These are phyloP conservation scores for Helichrysum umbraculigerum DNA, from an alignment of 129 eudicot genomes.

Conservation along the genomic window DNA sequence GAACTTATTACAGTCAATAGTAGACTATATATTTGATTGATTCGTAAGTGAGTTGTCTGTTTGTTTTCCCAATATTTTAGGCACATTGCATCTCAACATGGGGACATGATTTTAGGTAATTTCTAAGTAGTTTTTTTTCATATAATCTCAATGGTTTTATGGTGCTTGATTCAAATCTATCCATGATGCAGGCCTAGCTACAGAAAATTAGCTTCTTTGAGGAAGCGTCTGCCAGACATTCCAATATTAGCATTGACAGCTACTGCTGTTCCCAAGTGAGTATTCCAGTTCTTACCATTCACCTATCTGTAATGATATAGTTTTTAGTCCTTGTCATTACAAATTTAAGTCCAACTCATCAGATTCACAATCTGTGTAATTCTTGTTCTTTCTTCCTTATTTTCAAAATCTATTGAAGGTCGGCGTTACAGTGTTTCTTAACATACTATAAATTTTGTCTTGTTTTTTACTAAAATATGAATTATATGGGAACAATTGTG, in stretches of 20 bases:
- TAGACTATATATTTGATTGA: neutral
- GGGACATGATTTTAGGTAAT: slow-evolving; percentile 97
- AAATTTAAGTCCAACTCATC: neutral
- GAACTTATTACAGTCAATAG: neutral
- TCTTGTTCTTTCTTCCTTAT: neutral
- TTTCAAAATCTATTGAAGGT: neutral
- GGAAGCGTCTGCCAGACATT: slow-evolving; percentile 56
- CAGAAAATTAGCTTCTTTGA: slow-evolving; percentile 85
- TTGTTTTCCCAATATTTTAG: slow-evolving; percentile 41
- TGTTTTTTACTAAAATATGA: neutral
- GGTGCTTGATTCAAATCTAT: slow-evolving; percentile 1
- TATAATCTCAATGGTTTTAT: too few species aligned
- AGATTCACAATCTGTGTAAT: neutral
- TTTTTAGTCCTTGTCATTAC: neutral
- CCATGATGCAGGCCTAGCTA: slow-evolving; percentile 81
- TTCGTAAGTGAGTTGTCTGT: neutral
- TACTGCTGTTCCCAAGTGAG: slow-evolving; percentile 99
- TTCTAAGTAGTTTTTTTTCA: too few species aligned
- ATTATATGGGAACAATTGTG: neutral
- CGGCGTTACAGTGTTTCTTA: neutral
- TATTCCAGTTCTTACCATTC: slow-evolving; percentile 4
- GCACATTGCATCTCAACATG: slow-evolving; percentile 97
- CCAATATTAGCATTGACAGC: slow-evolving; percentile 97
- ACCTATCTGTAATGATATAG: slow-evolving; percentile 1
- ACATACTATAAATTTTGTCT: neutral